Percentiles rank a stretch among this genome's conserved stretches.
Evolutionary conservation across 1,284 basidiomycete species (phyloP).

Genomic region (Erythrobasidium hasegawianum): DNA sequence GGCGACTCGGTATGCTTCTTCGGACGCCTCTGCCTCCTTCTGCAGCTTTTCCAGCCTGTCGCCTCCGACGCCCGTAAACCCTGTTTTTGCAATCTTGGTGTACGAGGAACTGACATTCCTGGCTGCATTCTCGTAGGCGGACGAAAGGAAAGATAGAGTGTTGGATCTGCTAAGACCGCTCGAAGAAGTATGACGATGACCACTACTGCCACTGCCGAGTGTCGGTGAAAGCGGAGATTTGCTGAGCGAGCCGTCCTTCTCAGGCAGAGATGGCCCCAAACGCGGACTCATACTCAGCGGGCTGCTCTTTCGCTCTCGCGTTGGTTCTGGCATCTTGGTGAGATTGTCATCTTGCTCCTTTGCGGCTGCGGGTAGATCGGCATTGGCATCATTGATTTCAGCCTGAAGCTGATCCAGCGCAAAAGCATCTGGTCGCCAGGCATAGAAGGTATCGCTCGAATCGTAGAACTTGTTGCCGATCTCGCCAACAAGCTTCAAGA

Average conservation of each 20-base stretch:
- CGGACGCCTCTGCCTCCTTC: slow-evolving; percentile 36
- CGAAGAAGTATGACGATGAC: not conserved
- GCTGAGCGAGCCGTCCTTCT: not conserved
- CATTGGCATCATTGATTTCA: slow-evolving; percentile 17
- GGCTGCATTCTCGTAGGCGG: slow-evolving; percentile 31
- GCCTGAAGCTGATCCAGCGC: slow-evolving; percentile 34
- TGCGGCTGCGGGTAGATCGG: not conserved
- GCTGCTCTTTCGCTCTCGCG: slow-evolving; percentile 8
- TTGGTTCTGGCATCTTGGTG: slow-evolving; percentile 16
- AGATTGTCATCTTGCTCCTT: slow-evolving; percentile 19
- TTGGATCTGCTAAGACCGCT: slow-evolving; percentile 19
- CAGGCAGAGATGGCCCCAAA: not conserved
- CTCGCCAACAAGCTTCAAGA: slow-evolving; percentile 40
- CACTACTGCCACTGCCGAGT: not conserved
- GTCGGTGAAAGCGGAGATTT: not conserved
- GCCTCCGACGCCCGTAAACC: slow-evolving; percentile 34
- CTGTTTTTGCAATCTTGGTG: slow-evolving; percentile 22
- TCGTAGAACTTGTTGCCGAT: slow-evolving; percentile 41
- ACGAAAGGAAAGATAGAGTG: slow-evolving; percentile 25
- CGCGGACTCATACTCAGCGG: slow-evolving; percentile 7
- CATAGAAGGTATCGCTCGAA: slow-evolving; percentile 39
- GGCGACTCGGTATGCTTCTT: slow-evolving; percentile 37
- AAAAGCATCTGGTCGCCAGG: slow-evolving; percentile 41
- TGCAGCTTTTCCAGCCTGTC: slow-evolving; percentile 34
- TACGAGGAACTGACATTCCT: slow-evolving; percentile 22